Percentiles rank a stretch among this genome's conserved stretches.
Evolutionary conservation across 768 basidiomycete species (phyloP).

Genomic region (Kondoa malvinella): DNA sequence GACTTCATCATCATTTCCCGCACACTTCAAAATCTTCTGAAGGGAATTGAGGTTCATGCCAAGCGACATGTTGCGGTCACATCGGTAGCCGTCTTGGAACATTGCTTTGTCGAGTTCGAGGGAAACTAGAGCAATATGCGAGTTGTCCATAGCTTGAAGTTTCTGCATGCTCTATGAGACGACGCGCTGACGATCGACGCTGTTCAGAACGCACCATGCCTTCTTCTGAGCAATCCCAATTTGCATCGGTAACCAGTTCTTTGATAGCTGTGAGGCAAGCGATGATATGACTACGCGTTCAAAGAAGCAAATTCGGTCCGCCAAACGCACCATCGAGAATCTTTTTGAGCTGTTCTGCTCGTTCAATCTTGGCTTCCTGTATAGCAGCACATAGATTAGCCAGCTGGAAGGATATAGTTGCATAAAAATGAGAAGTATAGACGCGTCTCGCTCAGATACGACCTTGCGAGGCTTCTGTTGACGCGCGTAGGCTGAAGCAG

Average conservation of each 20-base stretch:
- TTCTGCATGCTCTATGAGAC: constrained; percentile 36
- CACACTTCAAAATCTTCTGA: constrained; percentile 90
- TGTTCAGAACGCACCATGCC: constrained; percentile 50
- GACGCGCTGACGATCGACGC: background rate
- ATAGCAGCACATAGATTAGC: constrained; percentile 18
- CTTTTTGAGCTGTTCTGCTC: constrained; percentile 78
- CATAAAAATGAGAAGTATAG: too few species aligned
- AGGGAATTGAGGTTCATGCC: constrained; percentile 73
- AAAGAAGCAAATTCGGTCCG: constrained; percentile 4
- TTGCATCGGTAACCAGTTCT: constrained; percentile 91
- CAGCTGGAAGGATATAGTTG: too few species aligned
- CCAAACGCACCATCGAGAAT: constrained; percentile 58
- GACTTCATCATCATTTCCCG: constrained; percentile 84
- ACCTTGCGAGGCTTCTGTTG: background rate
- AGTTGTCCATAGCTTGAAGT: constrained; percentile 99
- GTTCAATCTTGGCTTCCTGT: constrained; percentile 68
- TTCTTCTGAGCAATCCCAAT: constrained; percentile 92
- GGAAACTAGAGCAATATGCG: constrained; percentile 89
- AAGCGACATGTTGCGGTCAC: constrained; percentile 83
- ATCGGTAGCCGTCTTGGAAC: constrained; percentile 60
- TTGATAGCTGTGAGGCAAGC: constrained; percentile 75
- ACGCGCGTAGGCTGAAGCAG: background rate
- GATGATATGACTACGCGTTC: constrained; percentile 6
- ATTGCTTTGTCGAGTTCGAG: constrained; percentile 62
- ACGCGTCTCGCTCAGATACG: too few species aligned